Evolutionary conservation across 257 asterid genomes (phyloP).

Genomic region (Parsonsia alboflavescens): DNA sequence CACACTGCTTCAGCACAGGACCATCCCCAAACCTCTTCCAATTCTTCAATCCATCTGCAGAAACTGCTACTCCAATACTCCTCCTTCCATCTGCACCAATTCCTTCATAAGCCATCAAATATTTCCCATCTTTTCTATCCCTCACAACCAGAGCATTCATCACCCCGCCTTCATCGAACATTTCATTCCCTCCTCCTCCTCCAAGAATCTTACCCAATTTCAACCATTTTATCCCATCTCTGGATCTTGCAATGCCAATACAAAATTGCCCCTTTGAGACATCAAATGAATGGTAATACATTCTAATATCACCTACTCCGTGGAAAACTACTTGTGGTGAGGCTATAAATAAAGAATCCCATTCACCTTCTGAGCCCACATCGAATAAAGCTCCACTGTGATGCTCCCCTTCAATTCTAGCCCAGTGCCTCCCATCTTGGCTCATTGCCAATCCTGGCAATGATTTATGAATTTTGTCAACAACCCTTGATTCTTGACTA

Average conservation of each 20-base stretch:
- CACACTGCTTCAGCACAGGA: slow-evolving; percentile 40
- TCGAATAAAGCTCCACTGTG: slow-evolving; percentile 83
- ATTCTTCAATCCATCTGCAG: slow-evolving; percentile 64
- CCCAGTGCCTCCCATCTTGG: slow-evolving; percentile 95
- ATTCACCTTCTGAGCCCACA: slow-evolving; percentile 56
- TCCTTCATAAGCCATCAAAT: slow-evolving; percentile 84
- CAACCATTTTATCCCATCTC: slow-evolving; percentile 86
- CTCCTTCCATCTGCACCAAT: slow-evolving; percentile 42
- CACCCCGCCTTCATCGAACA: slow-evolving; percentile 57
- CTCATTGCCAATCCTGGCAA: slow-evolving; percentile 95
- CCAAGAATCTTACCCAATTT: slow-evolving; percentile 65
- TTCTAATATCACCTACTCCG: slow-evolving; percentile 59
- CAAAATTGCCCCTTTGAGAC: slow-evolving; percentile 33
- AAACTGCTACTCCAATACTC: slow-evolving; percentile 59
- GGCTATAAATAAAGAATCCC: slow-evolving; percentile 79
- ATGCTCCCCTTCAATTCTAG: slow-evolving; percentile 89
- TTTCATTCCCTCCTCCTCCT: slow-evolving; percentile 43
- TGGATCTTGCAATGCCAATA: slow-evolving; percentile 72
- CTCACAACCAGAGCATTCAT: slow-evolving; percentile 51
- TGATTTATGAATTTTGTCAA: slow-evolving; percentile 35
- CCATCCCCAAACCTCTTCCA: slow-evolving; percentile 56
- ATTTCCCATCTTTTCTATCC: slow-evolving; percentile 53
- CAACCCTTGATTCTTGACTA: neutral
- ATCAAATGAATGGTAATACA: slow-evolving; percentile 83
- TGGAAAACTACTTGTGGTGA: slow-evolving; percentile 80